Percentiles rank a stretch among this genome's conserved stretches.
These are phyloP conservation scores for Neovahlkampfia damariscottae DNA, from an alignment of 78 protist species.

Conservation along the genomic window DNA sequence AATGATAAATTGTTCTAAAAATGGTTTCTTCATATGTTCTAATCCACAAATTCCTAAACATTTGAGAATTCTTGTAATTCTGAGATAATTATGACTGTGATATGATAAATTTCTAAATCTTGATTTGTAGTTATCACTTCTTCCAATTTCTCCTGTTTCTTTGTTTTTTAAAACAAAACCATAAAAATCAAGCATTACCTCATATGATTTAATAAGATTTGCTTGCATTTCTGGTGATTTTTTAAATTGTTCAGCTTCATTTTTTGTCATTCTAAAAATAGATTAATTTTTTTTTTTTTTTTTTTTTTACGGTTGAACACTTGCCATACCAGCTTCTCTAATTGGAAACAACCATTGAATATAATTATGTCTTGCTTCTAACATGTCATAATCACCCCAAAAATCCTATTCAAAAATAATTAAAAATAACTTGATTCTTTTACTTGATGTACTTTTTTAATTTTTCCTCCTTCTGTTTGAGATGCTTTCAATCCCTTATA, in stretches of 20 bases:
- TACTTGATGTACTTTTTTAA: too few species aligned
- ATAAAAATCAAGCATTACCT: slow-evolving; percentile 23
- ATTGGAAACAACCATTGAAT: slow-evolving; percentile 35
- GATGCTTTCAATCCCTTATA: too few species aligned
- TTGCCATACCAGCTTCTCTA: slow-evolving; percentile 19
- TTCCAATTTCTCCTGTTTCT: background rate
- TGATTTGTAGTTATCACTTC: background rate
- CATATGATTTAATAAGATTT: background rate
- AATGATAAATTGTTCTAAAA: background rate
- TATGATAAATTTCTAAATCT: background rate
- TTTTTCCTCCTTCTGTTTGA: too few species aligned
- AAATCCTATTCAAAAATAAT: too few species aligned
- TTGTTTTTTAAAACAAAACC: slow-evolving; percentile 10
- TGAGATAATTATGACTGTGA: slow-evolving; percentile 18
- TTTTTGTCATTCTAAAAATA: slow-evolving; percentile 1
- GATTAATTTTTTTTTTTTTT: too few species aligned
- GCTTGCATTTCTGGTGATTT: background rate
- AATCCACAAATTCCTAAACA: slow-evolving; percentile 16
- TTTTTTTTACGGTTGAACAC: too few species aligned
- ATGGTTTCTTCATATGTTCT: background rate
- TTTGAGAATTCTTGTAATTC: slow-evolving; percentile 26
- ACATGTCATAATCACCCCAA: slow-evolving; percentile 7
- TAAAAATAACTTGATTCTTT: too few species aligned
- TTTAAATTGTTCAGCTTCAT: background rate
- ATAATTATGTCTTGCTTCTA: slow-evolving; percentile 9